Evolutionary conservation across 2,329 filamentous ascomycete genomes (phyloP).

Genomic region (Nannizzia gypsea): DNA sequence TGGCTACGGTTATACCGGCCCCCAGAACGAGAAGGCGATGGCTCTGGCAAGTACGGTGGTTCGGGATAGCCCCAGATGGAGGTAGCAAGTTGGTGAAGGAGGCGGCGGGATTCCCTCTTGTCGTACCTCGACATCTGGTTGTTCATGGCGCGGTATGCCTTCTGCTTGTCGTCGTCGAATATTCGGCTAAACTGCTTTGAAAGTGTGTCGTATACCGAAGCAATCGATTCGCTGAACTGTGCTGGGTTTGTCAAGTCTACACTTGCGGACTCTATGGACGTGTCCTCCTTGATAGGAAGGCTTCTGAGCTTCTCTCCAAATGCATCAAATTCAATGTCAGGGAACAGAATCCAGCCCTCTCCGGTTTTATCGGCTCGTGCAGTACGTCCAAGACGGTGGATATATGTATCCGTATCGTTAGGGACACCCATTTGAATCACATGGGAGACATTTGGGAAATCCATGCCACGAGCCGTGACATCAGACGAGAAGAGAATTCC

Average conservation of each 20-base stretch:
- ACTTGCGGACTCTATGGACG: conserved; percentile 29
- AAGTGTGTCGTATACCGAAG: background rate
- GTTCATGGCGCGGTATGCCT: background rate
- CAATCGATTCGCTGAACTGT: conserved; percentile 7
- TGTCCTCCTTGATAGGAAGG: conserved; percentile 41
- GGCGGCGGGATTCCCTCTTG: background rate
- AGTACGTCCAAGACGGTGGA: conserved; percentile 66
- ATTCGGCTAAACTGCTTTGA: background rate
- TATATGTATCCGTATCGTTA: conserved; percentile 56
- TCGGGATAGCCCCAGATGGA: conserved; percentile 31
- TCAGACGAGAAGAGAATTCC: conserved; percentile 67
- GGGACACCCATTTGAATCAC: conserved; percentile 62
- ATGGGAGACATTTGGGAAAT: conserved; percentile 69
- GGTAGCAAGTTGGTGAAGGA: conserved; percentile 21
- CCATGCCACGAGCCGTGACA: conserved; percentile 71
- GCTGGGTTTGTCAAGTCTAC: conserved; percentile 26
- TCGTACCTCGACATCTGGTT: background rate
- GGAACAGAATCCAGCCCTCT: conserved; percentile 50
- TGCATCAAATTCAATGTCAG: conserved; percentile 38
- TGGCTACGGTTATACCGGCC: background rate
- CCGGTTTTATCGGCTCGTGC: conserved; percentile 54
- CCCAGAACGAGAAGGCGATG: background rate
- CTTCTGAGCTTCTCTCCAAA: conserved; percentile 43
- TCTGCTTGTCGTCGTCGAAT: background rate
- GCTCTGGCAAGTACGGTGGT: background rate